Evolutionary conservation across 192 early-diverging fungal species (phyloP), one percentile per base, ranked within the genome.

Genomic region (Backusella liffmaniae): DNA sequence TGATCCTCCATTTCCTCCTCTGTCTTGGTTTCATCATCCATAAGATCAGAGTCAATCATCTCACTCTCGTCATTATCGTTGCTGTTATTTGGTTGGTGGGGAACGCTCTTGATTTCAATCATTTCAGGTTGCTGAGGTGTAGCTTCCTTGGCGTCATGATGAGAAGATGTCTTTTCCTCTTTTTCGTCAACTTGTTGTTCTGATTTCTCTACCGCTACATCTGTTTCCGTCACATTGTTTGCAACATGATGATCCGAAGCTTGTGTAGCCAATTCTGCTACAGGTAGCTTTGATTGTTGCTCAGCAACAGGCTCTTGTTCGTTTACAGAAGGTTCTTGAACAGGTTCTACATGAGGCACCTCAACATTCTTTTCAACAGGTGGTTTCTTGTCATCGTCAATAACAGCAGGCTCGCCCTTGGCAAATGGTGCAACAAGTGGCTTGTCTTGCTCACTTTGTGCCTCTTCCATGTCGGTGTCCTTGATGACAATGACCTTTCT

Each of bases 41-140:
- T 69, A 39, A 39, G 30, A 23, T 39, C 36, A 23, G 67, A 39
- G 6, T 69, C 67, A 39, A 36, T 41, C 35, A 39, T 44, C 6
- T 12, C 21, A 41, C 68, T 70, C 18, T 44, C 68, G 1, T 23
- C 21, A 3, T 26, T 16, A 32, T 32, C 32, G 9, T 1, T 32
- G 29, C 12, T 18, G 30, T 37, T 35, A 2, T 67, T 71, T 26
- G 42, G 15, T 10, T n/a, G 44, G 8, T 4, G 13, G 46, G 16
- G 6, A 13, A 9, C 66, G 34, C 41, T 69, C 12, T 69, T 69
- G 4, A 69, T 69, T 41, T 69, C 67, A 69, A 69, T 12, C 67
- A 69, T 69, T 23, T 69, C 67, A 10, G 67, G 67, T 69, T 36
- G 32, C 7, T 23, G 56, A 26, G 9, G 21, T 4, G 6, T 1